These are phyloP conservation scores for Pseudocercospora pini-densiflorae DNA, from an alignment of 2,329 filamentous ascomycete species.

Conservation along the genomic window DNA sequence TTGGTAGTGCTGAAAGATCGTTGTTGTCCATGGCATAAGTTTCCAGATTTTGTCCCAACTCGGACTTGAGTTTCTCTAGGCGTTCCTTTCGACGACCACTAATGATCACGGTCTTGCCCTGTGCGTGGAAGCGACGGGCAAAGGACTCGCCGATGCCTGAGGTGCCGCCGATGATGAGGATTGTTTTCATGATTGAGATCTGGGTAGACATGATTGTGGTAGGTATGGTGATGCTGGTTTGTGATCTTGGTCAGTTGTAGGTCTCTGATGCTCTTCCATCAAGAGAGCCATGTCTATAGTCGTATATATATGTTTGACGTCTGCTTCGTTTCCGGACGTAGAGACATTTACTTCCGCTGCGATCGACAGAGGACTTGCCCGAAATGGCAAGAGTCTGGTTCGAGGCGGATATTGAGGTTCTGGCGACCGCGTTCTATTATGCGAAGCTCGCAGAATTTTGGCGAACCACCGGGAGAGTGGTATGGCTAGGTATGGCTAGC, in stretches of 20 bases:
- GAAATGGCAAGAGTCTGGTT: not conserved
- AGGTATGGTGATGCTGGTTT: not conserved
- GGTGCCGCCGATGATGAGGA: conserved; percentile 57
- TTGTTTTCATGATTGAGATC: conserved; percentile 17
- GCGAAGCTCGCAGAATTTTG: not conserved
- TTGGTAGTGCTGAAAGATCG: conserved; percentile 8
- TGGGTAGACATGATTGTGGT: conserved; percentile 21
- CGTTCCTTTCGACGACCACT: conserved; percentile 56
- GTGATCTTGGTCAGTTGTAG: not conserved
- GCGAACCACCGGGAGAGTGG: too few species aligned
- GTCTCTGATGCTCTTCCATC: not conserved
- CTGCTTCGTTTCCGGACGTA: not conserved
- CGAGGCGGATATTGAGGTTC: not conserved
- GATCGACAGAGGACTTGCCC: not conserved
- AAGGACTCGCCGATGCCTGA: conserved; percentile 56
- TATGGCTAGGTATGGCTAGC: too few species aligned
- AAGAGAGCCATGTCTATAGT: not conserved
- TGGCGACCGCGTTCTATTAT: not conserved
- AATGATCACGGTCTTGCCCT: conserved; percentile 52
- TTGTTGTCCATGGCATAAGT: conserved; percentile 22
- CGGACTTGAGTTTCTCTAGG: conserved; percentile 47
- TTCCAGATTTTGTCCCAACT: conserved; percentile 6
- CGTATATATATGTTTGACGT: not conserved
- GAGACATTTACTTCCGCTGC: not conserved
- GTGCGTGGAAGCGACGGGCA: conserved; percentile 50